phyloP scores from a whole-genome alignment of 768 basidiomycete genomes.

The Psilocybe cubensis region DNA sequence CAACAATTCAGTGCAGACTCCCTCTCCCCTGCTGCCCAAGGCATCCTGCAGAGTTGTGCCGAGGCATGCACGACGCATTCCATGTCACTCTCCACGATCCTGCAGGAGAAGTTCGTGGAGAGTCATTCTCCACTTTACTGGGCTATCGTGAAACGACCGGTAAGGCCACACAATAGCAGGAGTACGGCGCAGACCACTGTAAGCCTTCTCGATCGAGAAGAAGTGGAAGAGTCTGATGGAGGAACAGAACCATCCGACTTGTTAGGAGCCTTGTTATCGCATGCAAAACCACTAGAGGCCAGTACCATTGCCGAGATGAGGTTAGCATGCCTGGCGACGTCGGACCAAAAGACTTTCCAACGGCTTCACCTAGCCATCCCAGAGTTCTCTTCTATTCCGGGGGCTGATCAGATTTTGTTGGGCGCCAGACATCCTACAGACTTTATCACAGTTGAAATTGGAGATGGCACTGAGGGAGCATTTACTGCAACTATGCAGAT shows the following conservation, averaged over 20 bases:
- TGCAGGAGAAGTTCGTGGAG: conserved; percentile 72
- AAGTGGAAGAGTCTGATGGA: conserved; percentile 17
- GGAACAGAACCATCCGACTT: conserved; percentile 37
- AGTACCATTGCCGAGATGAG: conserved; percentile 62
- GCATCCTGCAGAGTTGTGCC: conserved; percentile 66
- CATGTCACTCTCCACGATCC: conserved; percentile 54
- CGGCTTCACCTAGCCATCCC: conserved; percentile 51
- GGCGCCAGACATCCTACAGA: conserved; percentile 48
- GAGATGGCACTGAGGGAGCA: conserved; percentile 50
- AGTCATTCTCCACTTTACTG: conserved; percentile 73
- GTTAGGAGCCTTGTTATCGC: conserved; percentile 51
- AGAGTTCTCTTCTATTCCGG: conserved; percentile 52
- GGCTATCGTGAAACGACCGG: conserved; percentile 64
- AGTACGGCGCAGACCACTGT: background rate
- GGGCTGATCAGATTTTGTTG: conserved; percentile 54
- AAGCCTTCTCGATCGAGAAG: conserved; percentile 15
- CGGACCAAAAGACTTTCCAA: conserved; percentile 63
- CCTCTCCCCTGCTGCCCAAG: conserved; percentile 29
- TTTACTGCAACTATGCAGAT: conserved; percentile 57
- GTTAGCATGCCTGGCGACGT: conserved; percentile 65
- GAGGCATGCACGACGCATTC: conserved; percentile 58
- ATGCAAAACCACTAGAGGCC: conserved; percentile 45
- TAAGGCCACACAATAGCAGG: conserved; percentile 11
- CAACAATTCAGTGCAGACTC: conserved; percentile 35
- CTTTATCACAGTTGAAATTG: conserved; percentile 53